These are phyloP conservation scores for Rubia balearica DNA, from an alignment of 305 asterid species.

Conservation along the genomic window DNA sequence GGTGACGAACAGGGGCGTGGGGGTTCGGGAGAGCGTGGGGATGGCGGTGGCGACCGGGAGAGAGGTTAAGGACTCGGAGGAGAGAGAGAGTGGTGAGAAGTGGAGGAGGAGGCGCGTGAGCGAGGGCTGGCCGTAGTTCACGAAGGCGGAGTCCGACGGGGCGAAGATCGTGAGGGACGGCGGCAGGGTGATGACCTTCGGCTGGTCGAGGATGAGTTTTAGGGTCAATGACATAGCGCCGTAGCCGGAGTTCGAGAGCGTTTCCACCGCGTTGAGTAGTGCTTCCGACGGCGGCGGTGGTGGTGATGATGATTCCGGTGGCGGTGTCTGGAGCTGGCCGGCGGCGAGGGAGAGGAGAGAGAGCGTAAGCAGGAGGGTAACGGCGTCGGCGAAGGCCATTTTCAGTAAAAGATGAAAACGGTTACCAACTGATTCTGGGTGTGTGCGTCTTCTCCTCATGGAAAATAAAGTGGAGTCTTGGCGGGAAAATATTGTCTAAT, in stretches of 20 bases:
- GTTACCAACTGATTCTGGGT: not conserved
- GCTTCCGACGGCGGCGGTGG: conserved; percentile 24
- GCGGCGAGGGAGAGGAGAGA: conserved; percentile 25
- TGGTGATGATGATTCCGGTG: conserved; percentile 13
- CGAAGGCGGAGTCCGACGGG: conserved; percentile 59
- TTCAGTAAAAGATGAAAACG: not conserved
- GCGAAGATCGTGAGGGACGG: conserved; percentile 54
- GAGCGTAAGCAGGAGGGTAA: conserved; percentile 24
- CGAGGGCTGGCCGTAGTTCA: conserved; percentile 53
- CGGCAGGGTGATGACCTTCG: conserved; percentile 20
- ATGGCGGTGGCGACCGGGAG: conserved; percentile 46
- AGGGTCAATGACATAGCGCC: conserved; percentile 62
- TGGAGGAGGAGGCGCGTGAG: conserved; percentile 60
- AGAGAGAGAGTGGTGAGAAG: conserved; percentile 53
- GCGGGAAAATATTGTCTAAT: not conserved
- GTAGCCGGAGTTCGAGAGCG: conserved; percentile 62
- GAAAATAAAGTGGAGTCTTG: not conserved
- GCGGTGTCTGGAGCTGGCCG: conserved; percentile 9
- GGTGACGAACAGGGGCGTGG: conserved; percentile 31
- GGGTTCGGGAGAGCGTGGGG: conserved; percentile 50
- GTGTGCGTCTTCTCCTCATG: not conserved
- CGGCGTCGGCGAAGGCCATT: conserved; percentile 13
- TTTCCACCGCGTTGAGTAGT: conserved; percentile 51
- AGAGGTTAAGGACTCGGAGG: conserved; percentile 47
- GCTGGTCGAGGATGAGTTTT: conserved; percentile 41